These are phyloP conservation scores for Inonotus obliquus DNA, from an alignment of 1,284 basidiomycete genomes.

Conservation along the genomic window DNA sequence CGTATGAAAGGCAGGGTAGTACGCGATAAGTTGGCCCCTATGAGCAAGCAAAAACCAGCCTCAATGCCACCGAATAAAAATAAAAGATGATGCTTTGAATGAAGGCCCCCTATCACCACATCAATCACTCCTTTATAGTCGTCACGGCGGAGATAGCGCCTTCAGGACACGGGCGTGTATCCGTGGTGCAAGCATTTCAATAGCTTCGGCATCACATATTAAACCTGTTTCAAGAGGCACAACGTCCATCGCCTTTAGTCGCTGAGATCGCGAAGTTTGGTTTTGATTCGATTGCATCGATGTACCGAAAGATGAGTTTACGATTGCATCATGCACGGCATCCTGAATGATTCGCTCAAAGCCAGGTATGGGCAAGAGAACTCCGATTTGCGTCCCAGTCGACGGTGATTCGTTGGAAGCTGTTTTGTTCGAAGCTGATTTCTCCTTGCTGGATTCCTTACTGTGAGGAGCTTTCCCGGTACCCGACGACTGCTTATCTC, in stretches of 20 bases:
- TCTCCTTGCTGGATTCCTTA: slow-evolving; percentile 8
- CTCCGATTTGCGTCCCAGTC: slow-evolving; percentile 27
- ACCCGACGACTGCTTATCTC: slow-evolving; percentile 1
- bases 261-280: slow-evolving; percentile 27
- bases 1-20: not conserved
- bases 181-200: slow-evolving; percentile 24
- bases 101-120: not conserved
- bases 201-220: slow-evolving; percentile 48
- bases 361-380: slow-evolving; percentile 57
- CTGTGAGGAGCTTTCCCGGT: not conserved
- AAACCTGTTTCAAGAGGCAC: slow-evolving; percentile 58
- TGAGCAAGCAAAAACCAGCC: not conserved
- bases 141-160: not conserved
- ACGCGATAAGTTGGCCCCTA: not conserved
- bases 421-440: not conserved
- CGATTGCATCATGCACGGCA: slow-evolving; percentile 25
- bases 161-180: slow-evolving; percentile 11
- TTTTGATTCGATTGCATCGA: not conserved
- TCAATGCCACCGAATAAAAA: not conserved
- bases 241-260: slow-evolving; percentile 37
- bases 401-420: slow-evolving; percentile 1
- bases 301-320: slow-evolving; percentile 8
- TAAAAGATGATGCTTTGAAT: not conserved
- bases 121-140: not conserved
- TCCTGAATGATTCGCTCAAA: slow-evolving; percentile 48